Evolutionary conservation across 805 yeast genomes (phyloP), one percentile per base, ranked within the genome.

Genomic region (Allodekkera sacchari): DNA sequence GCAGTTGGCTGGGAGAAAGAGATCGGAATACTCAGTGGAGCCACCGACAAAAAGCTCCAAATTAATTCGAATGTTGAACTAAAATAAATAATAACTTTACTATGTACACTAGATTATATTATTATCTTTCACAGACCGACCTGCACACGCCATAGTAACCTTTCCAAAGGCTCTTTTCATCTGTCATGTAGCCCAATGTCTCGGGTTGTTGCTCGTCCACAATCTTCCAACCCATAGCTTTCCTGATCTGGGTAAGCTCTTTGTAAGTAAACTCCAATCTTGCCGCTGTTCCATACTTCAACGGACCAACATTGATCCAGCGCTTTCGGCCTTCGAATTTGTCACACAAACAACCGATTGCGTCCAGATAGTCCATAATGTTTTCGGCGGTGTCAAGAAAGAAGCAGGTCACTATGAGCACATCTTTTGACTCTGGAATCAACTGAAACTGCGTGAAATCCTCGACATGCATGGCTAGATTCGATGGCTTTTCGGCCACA

Each of bases 311-410:
- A 50, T 92, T 89, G 40, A 89, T 73, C 97, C 97, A 89, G 25
- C 68, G 63, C 4, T 66, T 66, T 11, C 59, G 60, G 7, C 59
- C 62, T 7, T 47, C 46, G 15, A 48, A 50, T 4, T 35, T 24
- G 7, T 53, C 51, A 7, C 55, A 40, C 22, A 78, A 45, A 8
- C 52, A 45, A 34, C 69, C 68, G 22, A 89, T 75, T 1, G 79
- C 57, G 33, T 79, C 80, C 33, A 89, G 54, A 53, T 88, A 88
- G 25, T 74, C 78, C 40, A 89, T 63, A 30, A 84, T 50, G 47
- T 88, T 83, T 45, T 84, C 94, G 0, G 96, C 96, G 0, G 97
- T 89, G 55, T 89, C 97, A 18, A 89, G 64, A 57, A 89, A 88
- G 49, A 81, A 89, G 4, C 79, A 80, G 1, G 83, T 67, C 4